These are phyloP conservation scores for Solanum habrochaites DNA, from an alignment of 257 asterid genomes.

Conservation along the genomic window DNA sequence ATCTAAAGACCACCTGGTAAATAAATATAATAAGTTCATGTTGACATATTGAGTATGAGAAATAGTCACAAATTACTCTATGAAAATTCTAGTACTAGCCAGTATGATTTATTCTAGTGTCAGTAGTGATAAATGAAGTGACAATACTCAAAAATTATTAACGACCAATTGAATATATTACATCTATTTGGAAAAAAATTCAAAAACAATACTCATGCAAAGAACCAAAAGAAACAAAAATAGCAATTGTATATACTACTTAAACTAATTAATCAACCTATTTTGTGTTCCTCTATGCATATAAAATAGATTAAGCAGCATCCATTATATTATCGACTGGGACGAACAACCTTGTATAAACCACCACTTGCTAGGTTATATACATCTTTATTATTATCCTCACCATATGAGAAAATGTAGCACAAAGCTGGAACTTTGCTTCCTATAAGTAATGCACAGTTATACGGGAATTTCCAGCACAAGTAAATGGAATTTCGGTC, in stretches of 20 bases:
- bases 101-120: too few species aligned
- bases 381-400: constrained; percentile 56
- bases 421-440: constrained; percentile 41
- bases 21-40: too few species aligned
- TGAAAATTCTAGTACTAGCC: too few species aligned
- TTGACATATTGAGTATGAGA: too few species aligned
- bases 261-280: not conserved
- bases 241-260: not conserved
- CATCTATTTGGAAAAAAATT: not conserved
- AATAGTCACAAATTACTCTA: too few species aligned
- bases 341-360: constrained; percentile 63
- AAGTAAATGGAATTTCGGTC: too few species aligned
- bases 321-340: constrained; percentile 24
- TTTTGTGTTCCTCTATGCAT: not conserved
- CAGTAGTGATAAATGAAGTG: not conserved
- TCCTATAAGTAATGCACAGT: too few species aligned
- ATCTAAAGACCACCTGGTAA: too few species aligned
- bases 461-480: too few species aligned
- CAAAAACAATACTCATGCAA: not conserved
- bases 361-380: constrained; percentile 62
- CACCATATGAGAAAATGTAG: constrained; percentile 69
- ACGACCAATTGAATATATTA: not conserved
- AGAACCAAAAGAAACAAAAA: not conserved
- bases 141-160: not conserved
- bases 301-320: not conserved